Evolutionary conservation across 306 rosid species (phyloP), one percentile per base, ranked within the genome.

Genomic region (Psophocarpus tetragonolobus): DNA sequence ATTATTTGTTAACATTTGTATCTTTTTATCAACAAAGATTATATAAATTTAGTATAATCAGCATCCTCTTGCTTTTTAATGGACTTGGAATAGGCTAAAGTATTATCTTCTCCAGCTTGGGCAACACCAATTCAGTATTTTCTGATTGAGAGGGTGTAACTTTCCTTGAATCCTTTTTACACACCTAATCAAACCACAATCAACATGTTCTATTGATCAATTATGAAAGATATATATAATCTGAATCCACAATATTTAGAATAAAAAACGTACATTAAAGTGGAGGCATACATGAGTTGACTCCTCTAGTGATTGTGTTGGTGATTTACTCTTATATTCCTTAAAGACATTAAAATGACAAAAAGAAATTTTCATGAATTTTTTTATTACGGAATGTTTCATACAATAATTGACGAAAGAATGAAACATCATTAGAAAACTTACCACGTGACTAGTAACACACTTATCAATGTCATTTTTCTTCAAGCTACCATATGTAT

Each of bases 251-350:
- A n/a, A 33, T 39, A 71, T 29, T 30, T 4, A 14, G 32, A 2
- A 2, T 29, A 71, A 48, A 11, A 17, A 23, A 48, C 53, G 30
- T 17, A 64, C 18, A 50, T 42, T 61, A 38, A 50, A 51, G 53
- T 35, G 24, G 42, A 73, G 42, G 48, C 82, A 63, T 74, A 78
- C 93, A 83, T 84, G 86, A 14, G 68, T 38, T 79, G 88, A 86
- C 75, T 83, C 92, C 36, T 90, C 91, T 6, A 38, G 70, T 24
- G 96, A 74, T 60, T 57, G 85, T 77, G 80, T 71, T 29, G 79
- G 78, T 44, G 84, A 73, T 71, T 86, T 75, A 78, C 76, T 83
- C 84, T 90, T 90, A 24, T 81, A 86, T 78, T 81, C 92, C 98
- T 91, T 84, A 62, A 71, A 36, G 23, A 80, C 51, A 58, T 58